Evolutionary conservation across 331 rosid species (phyloP).

Genomic region (Arachis monticola): DNA sequence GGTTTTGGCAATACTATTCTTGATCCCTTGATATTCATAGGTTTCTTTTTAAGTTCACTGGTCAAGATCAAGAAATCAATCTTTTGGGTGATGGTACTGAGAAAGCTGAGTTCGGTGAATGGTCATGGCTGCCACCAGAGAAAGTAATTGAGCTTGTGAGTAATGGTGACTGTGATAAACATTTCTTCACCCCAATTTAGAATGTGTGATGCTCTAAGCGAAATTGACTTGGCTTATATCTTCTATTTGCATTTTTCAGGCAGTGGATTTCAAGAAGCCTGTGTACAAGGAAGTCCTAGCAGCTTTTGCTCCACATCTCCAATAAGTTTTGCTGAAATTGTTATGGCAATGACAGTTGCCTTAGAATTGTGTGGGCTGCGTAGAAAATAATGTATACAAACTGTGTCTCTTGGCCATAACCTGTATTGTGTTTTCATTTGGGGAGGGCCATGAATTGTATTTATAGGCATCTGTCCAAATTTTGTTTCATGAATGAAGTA

Average conservation of each 20-base stretch:
- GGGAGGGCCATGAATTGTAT: constrained; percentile 11
- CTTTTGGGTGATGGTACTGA: constrained; percentile 93
- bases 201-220: neutral
- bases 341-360: neutral
- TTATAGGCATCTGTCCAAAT: constrained; percentile 3
- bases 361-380: constrained; percentile 15
- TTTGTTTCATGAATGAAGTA: constrained; percentile 26
- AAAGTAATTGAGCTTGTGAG: constrained; percentile 68
- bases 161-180: constrained; percentile 28
- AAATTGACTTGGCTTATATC: constrained; percentile 11
- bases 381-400: constrained; percentile 19
- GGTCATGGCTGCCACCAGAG: constrained; percentile 86
- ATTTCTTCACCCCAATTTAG: constrained; percentile 9
- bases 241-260: constrained; percentile 50
- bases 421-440: neutral
- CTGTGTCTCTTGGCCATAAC: constrained; percentile 2
- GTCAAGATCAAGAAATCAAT: constrained; percentile 81
- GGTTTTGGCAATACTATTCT: constrained; percentile 3
- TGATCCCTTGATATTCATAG: constrained; percentile 46
- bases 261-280: constrained; percentile 90
- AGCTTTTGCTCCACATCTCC: constrained; percentile 66
- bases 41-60: constrained; percentile 82
- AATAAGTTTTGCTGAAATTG: constrained; percentile 38
- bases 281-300: constrained; percentile 78
- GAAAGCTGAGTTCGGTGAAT: constrained; percentile 92